Percentiles rank a stretch among this genome's conserved stretches.
Conservation (phyloP, 345 rosid genomes). For the Eucalyptus pauciflora region DNA sequence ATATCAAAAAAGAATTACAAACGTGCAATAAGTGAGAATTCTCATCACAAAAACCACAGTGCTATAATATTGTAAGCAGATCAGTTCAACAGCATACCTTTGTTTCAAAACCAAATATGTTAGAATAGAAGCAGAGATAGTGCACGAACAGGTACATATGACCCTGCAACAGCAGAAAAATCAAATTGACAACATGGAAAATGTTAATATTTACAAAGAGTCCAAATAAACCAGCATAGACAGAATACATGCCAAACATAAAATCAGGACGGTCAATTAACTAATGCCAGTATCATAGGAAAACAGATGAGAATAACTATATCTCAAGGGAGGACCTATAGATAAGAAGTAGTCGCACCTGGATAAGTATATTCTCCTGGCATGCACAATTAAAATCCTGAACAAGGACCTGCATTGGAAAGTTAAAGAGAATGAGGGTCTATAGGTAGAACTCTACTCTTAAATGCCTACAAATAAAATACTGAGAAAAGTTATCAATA, state of each 20-base stretch:
- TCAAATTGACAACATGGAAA: neutral
- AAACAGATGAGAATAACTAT: neutral
- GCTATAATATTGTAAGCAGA: neutral
- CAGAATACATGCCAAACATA: neutral
- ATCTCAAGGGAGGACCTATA: neutral
- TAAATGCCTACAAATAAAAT: neutral
- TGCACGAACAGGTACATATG: conserved; percentile 87
- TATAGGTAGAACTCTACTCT: neutral
- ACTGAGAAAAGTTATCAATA: neutral
- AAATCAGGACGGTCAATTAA: neutral
- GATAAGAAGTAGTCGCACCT: conserved; percentile 27
- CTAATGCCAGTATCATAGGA: neutral
- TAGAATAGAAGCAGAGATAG: conserved; percentile 86
- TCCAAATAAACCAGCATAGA: neutral
- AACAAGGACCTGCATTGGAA: conserved; percentile 45
- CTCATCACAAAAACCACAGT: neutral
- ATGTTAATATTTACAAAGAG: neutral
- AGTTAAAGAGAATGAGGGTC: neutral
- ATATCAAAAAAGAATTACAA: neutral
- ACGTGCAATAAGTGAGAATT: neutral
- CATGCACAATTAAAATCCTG: conserved; percentile 96
- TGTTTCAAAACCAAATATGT: conserved; percentile 98
- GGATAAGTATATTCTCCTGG: conserved; percentile 90
- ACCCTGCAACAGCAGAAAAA: conserved; percentile 49
- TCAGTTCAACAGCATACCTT: conserved; percentile 42